phyloP scores from a whole-genome alignment of 1,284 basidiomycete genomes.

The Stereum hirsutum region DNA sequence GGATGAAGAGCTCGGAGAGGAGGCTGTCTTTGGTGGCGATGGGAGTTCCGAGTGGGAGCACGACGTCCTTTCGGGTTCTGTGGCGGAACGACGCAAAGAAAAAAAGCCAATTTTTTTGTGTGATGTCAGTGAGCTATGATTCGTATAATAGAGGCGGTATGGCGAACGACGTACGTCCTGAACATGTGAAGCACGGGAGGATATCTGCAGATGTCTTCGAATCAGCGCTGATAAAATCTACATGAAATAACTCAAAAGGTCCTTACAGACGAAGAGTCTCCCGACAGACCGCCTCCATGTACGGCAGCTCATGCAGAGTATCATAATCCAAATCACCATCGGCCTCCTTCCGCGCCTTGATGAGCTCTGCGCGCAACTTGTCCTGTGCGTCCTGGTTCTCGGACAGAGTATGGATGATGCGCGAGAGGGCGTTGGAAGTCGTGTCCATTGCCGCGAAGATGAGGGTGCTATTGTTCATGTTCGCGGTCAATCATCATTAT shows the following conservation, averaged over 20 bases:
- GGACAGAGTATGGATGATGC: conserved; percentile 26
- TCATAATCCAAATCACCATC: neutral
- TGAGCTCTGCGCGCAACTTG: conserved; percentile 2
- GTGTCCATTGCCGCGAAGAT: conserved; percentile 30
- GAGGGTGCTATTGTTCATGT: conserved; percentile 14
- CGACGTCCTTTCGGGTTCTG: conserved; percentile 1
- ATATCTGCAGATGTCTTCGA: too few species aligned
- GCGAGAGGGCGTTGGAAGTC: conserved; percentile 25
- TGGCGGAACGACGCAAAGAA: too few species aligned
- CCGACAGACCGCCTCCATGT: conserved; percentile 3
- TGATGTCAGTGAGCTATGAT: neutral
- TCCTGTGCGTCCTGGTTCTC: conserved; percentile 16
- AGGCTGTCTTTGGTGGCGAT: neutral
- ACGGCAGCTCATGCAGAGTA: neutral
- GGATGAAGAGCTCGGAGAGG: neutral
- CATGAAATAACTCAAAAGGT: too few species aligned
- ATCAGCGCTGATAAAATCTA: too few species aligned
- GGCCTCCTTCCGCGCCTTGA: neutral
- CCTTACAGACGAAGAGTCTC: conserved; percentile 3
- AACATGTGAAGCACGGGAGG: neutral
- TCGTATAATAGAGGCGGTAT: neutral
- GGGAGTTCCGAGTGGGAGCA: conserved; percentile 2
- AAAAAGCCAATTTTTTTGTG: too few species aligned
- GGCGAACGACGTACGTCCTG: neutral
- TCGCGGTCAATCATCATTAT: neutral